Conservation (phyloP, 2,329 filamentous ascomycete genomes). For the Fusarium coffeatum region DNA sequence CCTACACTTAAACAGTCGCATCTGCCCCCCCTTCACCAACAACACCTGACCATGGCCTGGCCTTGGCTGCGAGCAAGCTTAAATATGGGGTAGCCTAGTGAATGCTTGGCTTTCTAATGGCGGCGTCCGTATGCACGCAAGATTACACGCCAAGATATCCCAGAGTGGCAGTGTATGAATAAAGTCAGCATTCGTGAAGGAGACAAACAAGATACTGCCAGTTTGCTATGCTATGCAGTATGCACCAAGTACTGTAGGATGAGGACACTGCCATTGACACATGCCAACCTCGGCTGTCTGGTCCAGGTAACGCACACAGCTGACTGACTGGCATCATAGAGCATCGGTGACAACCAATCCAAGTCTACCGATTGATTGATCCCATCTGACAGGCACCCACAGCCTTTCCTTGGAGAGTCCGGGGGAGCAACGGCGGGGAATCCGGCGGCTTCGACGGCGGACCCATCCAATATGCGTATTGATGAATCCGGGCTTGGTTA, state of each 20-base stretch:
- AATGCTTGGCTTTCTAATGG: constrained; percentile 40
- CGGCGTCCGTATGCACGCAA: constrained; percentile 25
- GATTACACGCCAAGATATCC: constrained; percentile 25
- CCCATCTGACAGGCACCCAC: constrained; percentile 35
- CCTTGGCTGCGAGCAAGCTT: constrained; percentile 37
- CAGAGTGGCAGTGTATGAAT: constrained; percentile 30
- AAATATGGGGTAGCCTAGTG: constrained; percentile 35
- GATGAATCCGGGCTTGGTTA: constrained; percentile 24
- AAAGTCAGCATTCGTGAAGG: neutral
- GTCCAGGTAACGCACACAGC: constrained; percentile 14
- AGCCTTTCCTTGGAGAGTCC: constrained; percentile 22
- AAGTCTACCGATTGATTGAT: constrained; percentile 25
- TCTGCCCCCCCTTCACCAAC: constrained; percentile 17
- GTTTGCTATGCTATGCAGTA: neutral
- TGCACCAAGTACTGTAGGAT: neutral
- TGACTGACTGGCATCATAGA: constrained; percentile 20
- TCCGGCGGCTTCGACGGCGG: constrained; percentile 19
- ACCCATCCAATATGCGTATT: constrained; percentile 30
- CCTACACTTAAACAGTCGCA: neutral
- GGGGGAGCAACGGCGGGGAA: constrained; percentile 28
- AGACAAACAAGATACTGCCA: neutral
- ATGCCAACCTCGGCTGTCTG: constrained; percentile 44
- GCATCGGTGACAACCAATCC: constrained; percentile 22
- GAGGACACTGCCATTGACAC: constrained; percentile 24
- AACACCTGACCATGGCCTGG: constrained; percentile 37